Conservation (phyloP, 805 yeast species). For the Lipomyces lipofer region DNA sequence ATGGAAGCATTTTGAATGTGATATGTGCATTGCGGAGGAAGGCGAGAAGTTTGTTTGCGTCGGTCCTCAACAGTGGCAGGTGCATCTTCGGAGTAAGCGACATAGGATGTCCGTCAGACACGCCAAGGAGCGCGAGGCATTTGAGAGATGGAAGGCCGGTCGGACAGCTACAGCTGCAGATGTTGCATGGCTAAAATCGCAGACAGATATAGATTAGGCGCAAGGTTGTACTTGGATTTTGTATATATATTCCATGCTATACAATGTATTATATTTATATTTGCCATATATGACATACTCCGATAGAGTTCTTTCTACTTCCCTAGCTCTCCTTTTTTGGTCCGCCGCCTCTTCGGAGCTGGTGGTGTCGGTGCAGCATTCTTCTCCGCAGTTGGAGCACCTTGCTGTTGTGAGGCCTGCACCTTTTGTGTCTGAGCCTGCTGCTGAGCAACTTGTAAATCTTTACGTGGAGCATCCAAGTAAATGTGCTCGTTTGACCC, state of each 20-base stretch:
- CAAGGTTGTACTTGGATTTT: neutral
- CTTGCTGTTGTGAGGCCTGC: neutral
- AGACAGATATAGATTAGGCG: neutral
- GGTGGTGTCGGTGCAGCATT: slow-evolving; percentile 8
- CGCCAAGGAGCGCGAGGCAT: slow-evolving; percentile 27
- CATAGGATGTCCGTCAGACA: slow-evolving; percentile 43
- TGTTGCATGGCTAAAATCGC: neutral
- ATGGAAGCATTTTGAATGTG: slow-evolving; percentile 74
- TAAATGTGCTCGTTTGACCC: slow-evolving; percentile 1
- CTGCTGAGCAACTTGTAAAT: neutral
- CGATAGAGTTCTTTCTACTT: neutral
- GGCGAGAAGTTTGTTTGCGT: slow-evolving; percentile 63
- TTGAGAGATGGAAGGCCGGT: slow-evolving; percentile 30
- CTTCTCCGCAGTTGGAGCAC: neutral
- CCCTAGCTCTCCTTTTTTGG: slow-evolving; percentile 13
- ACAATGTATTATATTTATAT: neutral
- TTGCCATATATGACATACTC: neutral
- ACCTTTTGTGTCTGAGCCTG: neutral
- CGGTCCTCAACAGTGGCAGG: slow-evolving; percentile 69
- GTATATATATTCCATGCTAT: neutral
- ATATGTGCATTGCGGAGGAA: slow-evolving; percentile 59
- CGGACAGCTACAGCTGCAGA: neutral
- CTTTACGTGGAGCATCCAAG: slow-evolving; percentile 17
- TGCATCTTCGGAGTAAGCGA: slow-evolving; percentile 66
- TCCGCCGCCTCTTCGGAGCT: slow-evolving; percentile 11